Conservation (phyloP, 108 stramenopile species). For the Skeletonema grethae region DNA sequence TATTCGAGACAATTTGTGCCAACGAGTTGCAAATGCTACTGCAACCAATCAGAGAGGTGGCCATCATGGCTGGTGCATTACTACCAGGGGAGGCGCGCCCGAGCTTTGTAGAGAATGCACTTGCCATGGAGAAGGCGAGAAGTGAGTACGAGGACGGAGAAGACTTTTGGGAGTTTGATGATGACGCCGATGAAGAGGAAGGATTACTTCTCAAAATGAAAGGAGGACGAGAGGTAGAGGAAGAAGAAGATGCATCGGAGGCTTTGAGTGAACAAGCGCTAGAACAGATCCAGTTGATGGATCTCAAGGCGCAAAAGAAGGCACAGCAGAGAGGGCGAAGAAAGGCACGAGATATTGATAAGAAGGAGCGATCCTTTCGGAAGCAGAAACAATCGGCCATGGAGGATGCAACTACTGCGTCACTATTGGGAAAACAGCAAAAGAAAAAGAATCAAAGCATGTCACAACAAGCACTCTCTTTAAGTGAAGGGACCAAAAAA, state of each 20-base stretch:
- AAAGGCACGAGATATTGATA: constrained; percentile 64
- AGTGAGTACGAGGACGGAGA: constrained; percentile 26
- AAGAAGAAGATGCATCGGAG: background rate
- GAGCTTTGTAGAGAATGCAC: constrained; percentile 60
- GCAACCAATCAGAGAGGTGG: constrained; percentile 81
- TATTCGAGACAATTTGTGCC: constrained; percentile 66
- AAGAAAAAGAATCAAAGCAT: background rate
- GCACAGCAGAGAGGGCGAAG: constrained; percentile 78
- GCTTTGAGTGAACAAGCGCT: constrained; percentile 35
- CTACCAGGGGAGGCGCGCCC: constrained; percentile 85
- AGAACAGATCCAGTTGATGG: constrained; percentile 45
- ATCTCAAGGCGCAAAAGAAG: constrained; percentile 69
- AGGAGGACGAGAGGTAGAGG: constrained; percentile 11
- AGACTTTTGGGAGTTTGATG: constrained; percentile 59
- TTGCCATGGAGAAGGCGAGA: constrained; percentile 58
- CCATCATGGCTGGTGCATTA: constrained; percentile 80
- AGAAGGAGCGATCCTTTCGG: constrained; percentile 67
- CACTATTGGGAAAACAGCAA: constrained; percentile 35
- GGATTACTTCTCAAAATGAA: constrained; percentile 23
- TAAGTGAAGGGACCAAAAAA: constrained; percentile 38
- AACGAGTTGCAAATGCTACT: constrained; percentile 69
- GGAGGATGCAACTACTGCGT: constrained; percentile 35
- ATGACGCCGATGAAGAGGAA: constrained; percentile 26
- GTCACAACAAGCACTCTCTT: constrained; percentile 8
- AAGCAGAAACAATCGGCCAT: constrained; percentile 63